Conservation (phyloP, 2,329 filamentous ascomycete species). For the Parastagonospora avenae region DNA sequence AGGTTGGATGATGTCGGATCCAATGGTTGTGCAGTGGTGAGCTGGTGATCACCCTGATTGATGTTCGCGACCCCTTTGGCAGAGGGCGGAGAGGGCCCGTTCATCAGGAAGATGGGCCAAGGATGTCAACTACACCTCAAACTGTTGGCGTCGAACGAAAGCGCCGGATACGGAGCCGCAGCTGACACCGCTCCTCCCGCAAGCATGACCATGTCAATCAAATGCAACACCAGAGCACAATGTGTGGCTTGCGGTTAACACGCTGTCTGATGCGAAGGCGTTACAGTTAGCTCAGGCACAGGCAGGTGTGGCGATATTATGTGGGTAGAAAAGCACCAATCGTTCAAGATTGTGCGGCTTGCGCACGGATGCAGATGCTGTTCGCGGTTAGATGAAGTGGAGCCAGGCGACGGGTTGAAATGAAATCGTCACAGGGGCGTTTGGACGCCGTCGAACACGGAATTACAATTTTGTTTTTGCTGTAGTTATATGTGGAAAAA, state of each 20-base stretch:
- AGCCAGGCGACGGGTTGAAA: conserved; percentile 15
- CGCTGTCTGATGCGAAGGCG: neutral
- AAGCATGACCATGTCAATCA: conserved; percentile 3
- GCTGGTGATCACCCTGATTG: too few relatives aligned
- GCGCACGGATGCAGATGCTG: conserved; percentile 6
- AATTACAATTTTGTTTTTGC: too few relatives aligned
- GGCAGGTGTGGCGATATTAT: neutral
- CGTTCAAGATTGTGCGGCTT: conserved; percentile 11
- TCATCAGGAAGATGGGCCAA: conserved; percentile 1
- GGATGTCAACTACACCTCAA: conserved; percentile 3
- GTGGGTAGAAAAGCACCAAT: conserved; percentile 16
- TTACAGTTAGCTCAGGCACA: neutral
- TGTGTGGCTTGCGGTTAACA: neutral
- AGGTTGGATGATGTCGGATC: neutral
- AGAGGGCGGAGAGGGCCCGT: conserved; percentile 7
- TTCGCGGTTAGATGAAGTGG: conserved; percentile 5
- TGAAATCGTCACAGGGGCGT: conserved; percentile 10
- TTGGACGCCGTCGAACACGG: neutral
- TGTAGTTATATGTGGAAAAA: too few relatives aligned
- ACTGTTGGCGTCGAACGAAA: conserved; percentile 10
- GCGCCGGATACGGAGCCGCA: conserved; percentile 2
- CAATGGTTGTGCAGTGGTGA: too few relatives aligned
- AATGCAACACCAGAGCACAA: neutral
- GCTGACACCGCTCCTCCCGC: neutral
- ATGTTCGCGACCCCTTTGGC: conserved; percentile 11